These are phyloP conservation scores for Ceratocystis lukuohia DNA, from an alignment of 2,329 filamentous ascomycete genomes.

Conservation along the genomic window DNA sequence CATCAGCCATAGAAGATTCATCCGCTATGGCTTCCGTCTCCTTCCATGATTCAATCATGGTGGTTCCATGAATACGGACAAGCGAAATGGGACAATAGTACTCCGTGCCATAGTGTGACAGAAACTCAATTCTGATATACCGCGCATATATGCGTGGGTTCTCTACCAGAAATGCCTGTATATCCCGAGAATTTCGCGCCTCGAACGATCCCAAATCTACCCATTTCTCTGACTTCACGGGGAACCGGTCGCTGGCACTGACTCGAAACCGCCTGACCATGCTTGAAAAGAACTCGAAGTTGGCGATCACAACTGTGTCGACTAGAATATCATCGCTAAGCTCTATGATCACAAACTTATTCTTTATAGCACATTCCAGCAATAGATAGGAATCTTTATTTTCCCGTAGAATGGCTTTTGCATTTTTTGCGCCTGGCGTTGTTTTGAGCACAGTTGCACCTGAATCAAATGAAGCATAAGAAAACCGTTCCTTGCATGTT, in stretches of 20 bases:
- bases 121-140: conserved; percentile 80
- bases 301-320: conserved; percentile 92
- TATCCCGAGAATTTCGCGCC: conserved; percentile 80
- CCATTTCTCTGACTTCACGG: conserved; percentile 86
- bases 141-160: conserved; percentile 93
- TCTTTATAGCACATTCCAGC: conserved; percentile 70
- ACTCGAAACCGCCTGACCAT: conserved; percentile 86
- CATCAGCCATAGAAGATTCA: conserved; percentile 11
- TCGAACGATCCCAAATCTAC: conserved; percentile 77
- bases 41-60: conserved; percentile 88
- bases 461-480: conserved; percentile 94
- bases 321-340: conserved; percentile 76
- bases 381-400: conserved; percentile 99
- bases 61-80: conserved; percentile 83
- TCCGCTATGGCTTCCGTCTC: conserved; percentile 47
- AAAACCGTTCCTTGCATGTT: conserved; percentile 95
- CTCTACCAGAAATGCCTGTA: conserved; percentile 87
- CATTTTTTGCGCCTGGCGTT: conserved; percentile 71
- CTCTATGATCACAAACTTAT: conserved; percentile 92
- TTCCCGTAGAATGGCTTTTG: conserved; percentile 79
- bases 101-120: conserved; percentile 90
- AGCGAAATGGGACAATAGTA: conserved; percentile 92
- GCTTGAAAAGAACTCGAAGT: conserved; percentile 98
- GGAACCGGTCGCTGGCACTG: conserved; percentile 88
- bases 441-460: conserved; percentile 88